Evolutionary conservation across 768 basidiomycete species (phyloP).

Genomic region (Boletus barrowsii): DNA sequence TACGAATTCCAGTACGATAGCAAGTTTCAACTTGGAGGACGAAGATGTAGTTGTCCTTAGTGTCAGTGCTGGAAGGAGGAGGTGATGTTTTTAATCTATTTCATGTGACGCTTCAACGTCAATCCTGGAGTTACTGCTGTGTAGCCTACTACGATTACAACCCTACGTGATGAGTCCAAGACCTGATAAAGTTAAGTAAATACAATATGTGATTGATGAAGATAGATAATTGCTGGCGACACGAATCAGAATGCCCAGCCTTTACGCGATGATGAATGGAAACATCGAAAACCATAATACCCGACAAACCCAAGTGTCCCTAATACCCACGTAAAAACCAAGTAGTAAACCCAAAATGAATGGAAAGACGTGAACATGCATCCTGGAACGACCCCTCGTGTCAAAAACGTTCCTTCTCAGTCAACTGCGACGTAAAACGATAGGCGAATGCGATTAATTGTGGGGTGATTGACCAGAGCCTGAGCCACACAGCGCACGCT

Average conservation of each 20-base stretch:
- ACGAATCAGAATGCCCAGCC: slow-evolving; percentile 2
- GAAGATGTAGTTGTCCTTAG: slow-evolving; percentile 80
- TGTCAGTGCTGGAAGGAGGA: slow-evolving; percentile 75
- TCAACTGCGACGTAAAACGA: slow-evolving; percentile 23
- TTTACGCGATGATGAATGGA: slow-evolving; percentile 8
- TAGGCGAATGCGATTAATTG: slow-evolving; percentile 12
- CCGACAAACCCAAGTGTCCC: slow-evolving; percentile 8
- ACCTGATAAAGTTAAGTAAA: slow-evolving; percentile 18
- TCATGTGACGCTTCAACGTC: neutral
- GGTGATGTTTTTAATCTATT: slow-evolving; percentile 32
- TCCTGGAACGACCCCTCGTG: slow-evolving; percentile 17
- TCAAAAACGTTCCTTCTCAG: slow-evolving; percentile 21
- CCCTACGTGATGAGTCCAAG: slow-evolving; percentile 5
- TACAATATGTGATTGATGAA: slow-evolving; percentile 20
- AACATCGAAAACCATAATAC: neutral
- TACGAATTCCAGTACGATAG: slow-evolving; percentile 82
- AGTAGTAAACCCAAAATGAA: slow-evolving; percentile 18
- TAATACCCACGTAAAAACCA: slow-evolving; percentile 5
- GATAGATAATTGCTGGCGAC: slow-evolving; percentile 7
- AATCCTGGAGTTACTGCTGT: slow-evolving; percentile 4
- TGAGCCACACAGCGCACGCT: slow-evolving; percentile 8
- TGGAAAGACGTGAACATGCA: neutral
- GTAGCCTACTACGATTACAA: slow-evolving; percentile 9
- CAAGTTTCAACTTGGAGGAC: slow-evolving; percentile 86
- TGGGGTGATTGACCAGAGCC: slow-evolving; percentile 13